These are phyloP conservation scores for Hylodesmum podocarpum DNA, from an alignment of 306 rosid genomes.

Conservation along the genomic window DNA sequence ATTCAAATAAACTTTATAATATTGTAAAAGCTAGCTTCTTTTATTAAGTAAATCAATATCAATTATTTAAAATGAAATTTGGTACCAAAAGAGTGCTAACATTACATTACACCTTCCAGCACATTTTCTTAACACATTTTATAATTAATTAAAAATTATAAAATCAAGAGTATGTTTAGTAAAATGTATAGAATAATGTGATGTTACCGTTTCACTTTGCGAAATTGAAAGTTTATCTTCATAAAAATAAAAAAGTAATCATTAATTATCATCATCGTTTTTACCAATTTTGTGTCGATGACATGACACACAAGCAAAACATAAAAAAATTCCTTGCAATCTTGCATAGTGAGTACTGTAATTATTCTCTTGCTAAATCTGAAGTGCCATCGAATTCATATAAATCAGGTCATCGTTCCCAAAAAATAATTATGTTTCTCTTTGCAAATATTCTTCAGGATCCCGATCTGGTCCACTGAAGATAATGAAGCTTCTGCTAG, in stretches of 20 bases:
- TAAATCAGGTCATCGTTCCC: not conserved
- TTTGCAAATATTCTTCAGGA: not conserved
- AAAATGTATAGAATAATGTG: too few relatives aligned
- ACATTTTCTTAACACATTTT: too few relatives aligned
- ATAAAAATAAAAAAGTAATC: not conserved
- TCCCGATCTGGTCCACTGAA: constrained; percentile 25
- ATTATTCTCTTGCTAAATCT: not conserved
- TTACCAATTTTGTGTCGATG: not conserved
- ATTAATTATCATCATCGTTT: not conserved
- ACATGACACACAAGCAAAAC: not conserved
- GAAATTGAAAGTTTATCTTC: constrained; percentile 6
- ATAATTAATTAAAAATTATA: too few relatives aligned
- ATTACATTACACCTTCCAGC: too few relatives aligned
- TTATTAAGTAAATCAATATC: too few relatives aligned
- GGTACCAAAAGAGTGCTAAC: too few relatives aligned
- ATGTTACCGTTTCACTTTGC: too few relatives aligned
- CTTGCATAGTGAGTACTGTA: not conserved
- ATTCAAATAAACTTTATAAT: too few relatives aligned
- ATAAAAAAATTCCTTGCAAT: too few relatives aligned
- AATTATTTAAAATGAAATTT: too few relatives aligned
- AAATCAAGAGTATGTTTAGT: too few relatives aligned
- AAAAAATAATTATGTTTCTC: not conserved
- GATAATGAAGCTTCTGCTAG: constrained; percentile 40
- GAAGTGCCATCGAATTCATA: not conserved
- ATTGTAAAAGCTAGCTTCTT: too few relatives aligned